phyloP scores from a whole-genome alignment of 2,329 filamentous ascomycete genomes.

The Scedosporium minutisporum region DNA sequence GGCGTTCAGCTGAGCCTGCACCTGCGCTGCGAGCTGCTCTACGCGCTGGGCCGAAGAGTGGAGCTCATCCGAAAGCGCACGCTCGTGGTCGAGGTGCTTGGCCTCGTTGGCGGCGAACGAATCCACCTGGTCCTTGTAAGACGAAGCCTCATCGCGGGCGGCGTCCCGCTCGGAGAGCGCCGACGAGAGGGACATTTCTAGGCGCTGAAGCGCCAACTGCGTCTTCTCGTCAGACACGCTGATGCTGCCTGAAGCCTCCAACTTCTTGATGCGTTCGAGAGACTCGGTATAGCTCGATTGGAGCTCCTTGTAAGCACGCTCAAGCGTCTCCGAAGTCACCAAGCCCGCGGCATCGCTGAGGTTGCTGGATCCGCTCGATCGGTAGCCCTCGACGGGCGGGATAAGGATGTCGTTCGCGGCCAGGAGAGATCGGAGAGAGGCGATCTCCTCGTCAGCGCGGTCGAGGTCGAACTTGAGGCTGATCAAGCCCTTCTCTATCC shows the following conservation, averaged over 20 bases:
- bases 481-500: conserved; percentile 80
- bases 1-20: conserved; percentile 67
- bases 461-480: conserved; percentile 95
- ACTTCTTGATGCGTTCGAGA: conserved; percentile 53
- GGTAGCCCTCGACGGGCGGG: conserved; percentile 46
- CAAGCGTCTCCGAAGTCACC: conserved; percentile 61
- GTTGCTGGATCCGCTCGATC: conserved; percentile 25
- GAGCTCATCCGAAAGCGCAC: conserved; percentile 58
- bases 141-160: conserved; percentile 54
- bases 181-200: conserved; percentile 59
- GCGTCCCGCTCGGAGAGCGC: conserved; percentile 64
- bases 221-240: conserved; percentile 45
- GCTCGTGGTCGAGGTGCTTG: conserved; percentile 48
- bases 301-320: conserved; percentile 65
- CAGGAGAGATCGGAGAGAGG: conserved; percentile 68
- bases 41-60: conserved; percentile 65
- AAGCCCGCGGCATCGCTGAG: conserved; percentile 16
- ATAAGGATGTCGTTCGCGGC: conserved; percentile 74
- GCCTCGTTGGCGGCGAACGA: conserved; percentile 47
- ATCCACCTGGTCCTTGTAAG: conserved; percentile 53
- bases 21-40: conserved; percentile 69
- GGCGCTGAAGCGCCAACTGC: conserved; percentile 49
- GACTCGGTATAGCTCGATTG: conserved; percentile 61
- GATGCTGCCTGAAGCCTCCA: conserved; percentile 41
- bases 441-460: conserved; percentile 85